These are phyloP conservation scores for Panicum miliaceum DNA, from an alignment of 176 grass and related monocot species.

Conservation along the genomic window DNA sequence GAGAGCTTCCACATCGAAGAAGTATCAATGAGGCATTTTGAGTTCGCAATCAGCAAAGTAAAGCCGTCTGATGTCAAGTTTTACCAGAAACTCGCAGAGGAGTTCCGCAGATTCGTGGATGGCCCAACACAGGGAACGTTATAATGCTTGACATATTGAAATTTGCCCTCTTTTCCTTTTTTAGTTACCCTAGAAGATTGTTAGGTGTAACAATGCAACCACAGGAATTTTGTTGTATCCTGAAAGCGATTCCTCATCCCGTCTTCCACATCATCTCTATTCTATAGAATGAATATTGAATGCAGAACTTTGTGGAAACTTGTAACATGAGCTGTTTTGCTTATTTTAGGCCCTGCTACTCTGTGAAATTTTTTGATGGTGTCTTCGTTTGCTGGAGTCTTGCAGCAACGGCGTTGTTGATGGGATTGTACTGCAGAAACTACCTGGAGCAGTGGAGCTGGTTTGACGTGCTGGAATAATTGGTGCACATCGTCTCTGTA, in stretches of 20 bases:
- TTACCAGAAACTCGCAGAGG: slow-evolving; percentile 65
- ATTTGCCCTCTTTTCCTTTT: background rate
- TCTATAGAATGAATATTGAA: too few relatives aligned
- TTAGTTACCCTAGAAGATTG: background rate
- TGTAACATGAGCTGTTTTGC: too few relatives aligned
- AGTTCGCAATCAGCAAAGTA: slow-evolving; percentile 45
- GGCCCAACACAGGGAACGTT: slow-evolving; percentile 6
- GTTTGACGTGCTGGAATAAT: too few relatives aligned
- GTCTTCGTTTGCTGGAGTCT: too few relatives aligned
- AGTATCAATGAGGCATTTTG: slow-evolving; percentile 72
- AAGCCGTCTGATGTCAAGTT: slow-evolving; percentile 73
- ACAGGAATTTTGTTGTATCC: slow-evolving; percentile 10
- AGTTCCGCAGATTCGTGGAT: slow-evolving; percentile 66
- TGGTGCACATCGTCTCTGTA: too few relatives aligned
- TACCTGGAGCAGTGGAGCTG: too few relatives aligned
- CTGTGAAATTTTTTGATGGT: too few relatives aligned
- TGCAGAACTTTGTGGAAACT: too few relatives aligned
- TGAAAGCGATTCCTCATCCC: background rate
- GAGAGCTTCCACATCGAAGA: slow-evolving; percentile 63
- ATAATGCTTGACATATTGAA: slow-evolving; percentile 29
- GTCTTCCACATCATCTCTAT: too few relatives aligned
- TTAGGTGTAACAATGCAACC: background rate
- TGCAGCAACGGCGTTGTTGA: too few relatives aligned
- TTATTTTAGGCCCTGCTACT: too few relatives aligned
- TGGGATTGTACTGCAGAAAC: too few relatives aligned